A percentile compares a stretch with the other conserved stretches of the same genome.
Conservation (phyloP, 441 rosid genomes). For the Pelargonium cotyledonis region DNA sequence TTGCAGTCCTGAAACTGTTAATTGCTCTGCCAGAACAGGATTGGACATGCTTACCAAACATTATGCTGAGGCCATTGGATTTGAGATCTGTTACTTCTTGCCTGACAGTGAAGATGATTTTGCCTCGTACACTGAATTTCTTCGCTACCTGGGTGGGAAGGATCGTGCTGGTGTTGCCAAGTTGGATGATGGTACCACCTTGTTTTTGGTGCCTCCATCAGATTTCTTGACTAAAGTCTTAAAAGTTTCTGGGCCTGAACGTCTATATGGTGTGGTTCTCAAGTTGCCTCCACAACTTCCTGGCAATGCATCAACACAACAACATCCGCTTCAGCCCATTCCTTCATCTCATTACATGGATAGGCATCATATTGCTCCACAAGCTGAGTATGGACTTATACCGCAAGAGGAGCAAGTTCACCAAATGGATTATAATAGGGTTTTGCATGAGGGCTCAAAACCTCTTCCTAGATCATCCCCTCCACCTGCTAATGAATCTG, state of each 20-base stretch:
- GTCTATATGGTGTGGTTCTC: constrained; percentile 91
- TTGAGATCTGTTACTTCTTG: constrained; percentile 80
- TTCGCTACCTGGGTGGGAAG: constrained; percentile 80
- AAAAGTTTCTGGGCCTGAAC: constrained; percentile 78
- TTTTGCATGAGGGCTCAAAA: constrained; percentile 44
- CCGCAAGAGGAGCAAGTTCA: constrained; percentile 37
- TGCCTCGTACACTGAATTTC: constrained; percentile 90
- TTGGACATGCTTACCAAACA: constrained; percentile 88
- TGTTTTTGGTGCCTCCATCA: constrained; percentile 92
- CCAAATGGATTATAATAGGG: constrained; percentile 39
- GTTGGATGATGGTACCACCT: constrained; percentile 79
- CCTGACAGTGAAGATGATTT: constrained; percentile 94
- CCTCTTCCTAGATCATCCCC: constrained; percentile 35
- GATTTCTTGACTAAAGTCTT: constrained; percentile 75
- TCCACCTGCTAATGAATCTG: constrained; percentile 30
- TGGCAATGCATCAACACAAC: constrained; percentile 27
- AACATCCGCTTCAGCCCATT: constrained; percentile 32
- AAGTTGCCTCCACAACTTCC: constrained; percentile 57
- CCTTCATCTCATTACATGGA: constrained; percentile 37
- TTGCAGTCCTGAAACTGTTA: constrained; percentile 78
- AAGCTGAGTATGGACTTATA: constrained; percentile 31
- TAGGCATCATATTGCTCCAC: constrained; percentile 33
- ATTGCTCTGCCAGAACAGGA: constrained; percentile 98
- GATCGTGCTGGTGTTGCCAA: constrained; percentile 97
- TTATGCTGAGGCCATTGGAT: constrained; percentile 66